phyloP scores from a whole-genome alignment of 768 basidiomycete genomes.

The Boletus rex-veris region DNA sequence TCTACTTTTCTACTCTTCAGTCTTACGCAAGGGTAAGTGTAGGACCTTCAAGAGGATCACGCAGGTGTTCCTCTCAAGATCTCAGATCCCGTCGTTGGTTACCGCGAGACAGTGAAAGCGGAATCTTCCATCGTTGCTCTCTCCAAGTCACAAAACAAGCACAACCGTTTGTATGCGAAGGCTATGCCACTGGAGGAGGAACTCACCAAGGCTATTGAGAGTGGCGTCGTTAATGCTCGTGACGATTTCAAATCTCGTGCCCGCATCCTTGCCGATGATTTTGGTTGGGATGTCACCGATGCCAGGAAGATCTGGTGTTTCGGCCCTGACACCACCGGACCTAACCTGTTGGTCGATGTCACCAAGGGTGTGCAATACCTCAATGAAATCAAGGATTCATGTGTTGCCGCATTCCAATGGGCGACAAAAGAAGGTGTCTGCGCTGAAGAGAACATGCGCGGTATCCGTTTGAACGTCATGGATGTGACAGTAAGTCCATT shows the following conservation, averaged over 20 bases:
- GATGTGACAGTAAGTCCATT: slow-evolving; percentile 79
- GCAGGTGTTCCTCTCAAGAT: slow-evolving; percentile 99
- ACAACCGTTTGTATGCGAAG: slow-evolving; percentile 96
- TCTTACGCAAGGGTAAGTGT: neutral
- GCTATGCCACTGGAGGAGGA: slow-evolving; percentile 94
- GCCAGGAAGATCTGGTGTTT: slow-evolving; percentile 99
- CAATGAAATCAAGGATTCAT: slow-evolving; percentile 99
- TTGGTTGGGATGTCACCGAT: slow-evolving; percentile 98
- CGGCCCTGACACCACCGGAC: slow-evolving; percentile 96
- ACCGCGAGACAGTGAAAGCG: slow-evolving; percentile 95
- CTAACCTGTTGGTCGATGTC: slow-evolving; percentile 95
- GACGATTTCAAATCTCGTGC: slow-evolving; percentile 98
- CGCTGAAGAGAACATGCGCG: slow-evolving; percentile 98
- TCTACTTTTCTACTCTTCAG: neutral
- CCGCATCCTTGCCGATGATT: slow-evolving; percentile 92
- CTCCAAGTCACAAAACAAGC: slow-evolving; percentile 99
- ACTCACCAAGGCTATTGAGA: slow-evolving; percentile 88
- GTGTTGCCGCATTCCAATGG: slow-evolving; percentile 99
- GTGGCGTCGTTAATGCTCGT: slow-evolving; percentile 78
- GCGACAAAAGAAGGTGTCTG: slow-evolving; percentile 97
- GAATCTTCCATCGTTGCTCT: slow-evolving; percentile 95
- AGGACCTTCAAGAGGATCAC: slow-evolving; percentile 99
- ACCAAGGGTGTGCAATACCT: slow-evolving; percentile 99
- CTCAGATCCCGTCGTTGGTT: slow-evolving; percentile 96
- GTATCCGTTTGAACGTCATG: slow-evolving; percentile 91